Base-by-base conservation (phyloP, 306 rosid genomes). In the Glycine tomentella region DNA sequence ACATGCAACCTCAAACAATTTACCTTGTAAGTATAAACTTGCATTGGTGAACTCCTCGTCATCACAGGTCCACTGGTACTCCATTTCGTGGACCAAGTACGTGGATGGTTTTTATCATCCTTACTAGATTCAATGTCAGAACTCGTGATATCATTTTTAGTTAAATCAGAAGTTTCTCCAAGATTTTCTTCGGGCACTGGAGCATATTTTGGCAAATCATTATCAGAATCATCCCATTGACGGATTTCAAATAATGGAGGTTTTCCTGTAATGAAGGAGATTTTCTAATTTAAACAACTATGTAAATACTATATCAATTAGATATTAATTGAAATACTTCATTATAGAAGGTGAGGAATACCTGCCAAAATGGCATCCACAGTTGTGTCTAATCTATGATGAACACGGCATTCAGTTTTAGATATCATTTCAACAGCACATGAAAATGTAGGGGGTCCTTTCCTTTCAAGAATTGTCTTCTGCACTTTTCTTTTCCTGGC, bases 381-480 rank as follows among this genome's bases (percentile, higher is more conserved):
- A 4, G 99, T 93, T 44, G 98, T 94, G 85, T 96, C 99, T 87
- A 96, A 79, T 87, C 97, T 90, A 89, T 90, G 97, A 88, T 96
- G 98, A 82, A 96, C 93, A 10, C 92, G 98, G 34, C 92, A 91
- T 79, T 93, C 94, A 14, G 97, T 88, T 88, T 96, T 96, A 53
- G 99, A 96, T 85, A 96, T 90, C 91, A 96, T 82, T 93, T 96
- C 99, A 84, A 96, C 92, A 31, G 97, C 98, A 66, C 98, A 96
- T n/a, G 97, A 87, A 90, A 96, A 93, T 64, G 99, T 93, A 68
- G 99, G 86, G 56, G 98, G 90, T 38, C 98, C 98, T 88, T 90
- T 90, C 86, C 99, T 89, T 86, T 96, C 99, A 84, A 96, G 98
- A 86, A 96, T 93, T 87, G 99, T 93, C 91, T 96, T 96, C 89